A percentile compares a stretch with the other conserved stretches of the same genome.
These are phyloP conservation scores for Musa troglodytarum DNA, from an alignment of 176 grass and related monocot genomes.

Conservation along the genomic window DNA sequence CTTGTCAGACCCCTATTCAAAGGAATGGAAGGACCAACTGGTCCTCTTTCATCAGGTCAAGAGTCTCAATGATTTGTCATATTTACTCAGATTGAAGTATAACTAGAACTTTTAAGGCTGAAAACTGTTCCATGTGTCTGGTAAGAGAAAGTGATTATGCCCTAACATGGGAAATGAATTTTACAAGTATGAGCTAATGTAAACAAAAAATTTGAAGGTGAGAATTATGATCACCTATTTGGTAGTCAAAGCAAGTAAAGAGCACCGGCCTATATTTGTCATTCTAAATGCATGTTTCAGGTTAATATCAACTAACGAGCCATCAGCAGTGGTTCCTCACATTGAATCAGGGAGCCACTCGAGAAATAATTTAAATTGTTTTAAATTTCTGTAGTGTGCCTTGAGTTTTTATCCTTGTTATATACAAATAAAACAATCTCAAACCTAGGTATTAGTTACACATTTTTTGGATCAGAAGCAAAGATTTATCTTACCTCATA, in stretches of 20 bases:
- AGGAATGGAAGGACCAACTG: background rate
- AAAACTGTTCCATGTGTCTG: background rate
- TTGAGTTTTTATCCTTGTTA: background rate
- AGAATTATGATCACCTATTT: no score
- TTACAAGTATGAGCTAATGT: background rate
- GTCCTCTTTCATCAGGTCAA: background rate
- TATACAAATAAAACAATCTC: background rate
- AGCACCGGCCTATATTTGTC: no score
- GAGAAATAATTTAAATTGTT: background rate
- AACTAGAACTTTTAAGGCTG: background rate
- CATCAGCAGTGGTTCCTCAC: no score
- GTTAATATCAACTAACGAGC: no score
- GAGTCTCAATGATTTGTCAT: background rate
- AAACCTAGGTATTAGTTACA: background rate
- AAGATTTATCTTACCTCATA: slow-evolving; percentile 64
- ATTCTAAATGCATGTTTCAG: no score
- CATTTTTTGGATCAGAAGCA: background rate
- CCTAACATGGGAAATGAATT: background rate
- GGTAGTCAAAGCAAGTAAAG: no score
- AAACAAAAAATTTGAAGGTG: background rate
- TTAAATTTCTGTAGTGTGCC: background rate
- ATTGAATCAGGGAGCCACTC: background rate
- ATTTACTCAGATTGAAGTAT: background rate
- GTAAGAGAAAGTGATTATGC: background rate
- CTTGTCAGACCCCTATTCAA: no score